Percentiles rank a stretch among this genome's conserved stretches.
These are phyloP conservation scores for Pseudocercospora crystallina DNA, from an alignment of 2,329 filamentous ascomycete species.

Conservation along the genomic window DNA sequence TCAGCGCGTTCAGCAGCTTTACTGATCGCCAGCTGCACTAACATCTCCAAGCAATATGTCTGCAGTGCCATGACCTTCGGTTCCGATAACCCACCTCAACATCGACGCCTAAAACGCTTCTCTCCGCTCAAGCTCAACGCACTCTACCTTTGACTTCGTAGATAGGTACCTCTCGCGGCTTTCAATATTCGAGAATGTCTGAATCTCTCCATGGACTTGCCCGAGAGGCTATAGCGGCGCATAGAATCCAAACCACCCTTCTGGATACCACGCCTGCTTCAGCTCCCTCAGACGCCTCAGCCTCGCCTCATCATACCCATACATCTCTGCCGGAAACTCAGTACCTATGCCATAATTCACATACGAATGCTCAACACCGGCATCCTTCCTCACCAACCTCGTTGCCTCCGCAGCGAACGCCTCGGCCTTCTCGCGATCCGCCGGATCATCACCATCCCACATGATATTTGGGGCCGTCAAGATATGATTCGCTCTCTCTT, in stretches of 20 bases:
- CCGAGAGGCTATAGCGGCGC: neutral
- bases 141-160: too few relatives aligned
- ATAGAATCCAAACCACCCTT: constrained; percentile 4
- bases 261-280: neutral
- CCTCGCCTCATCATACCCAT: neutral
- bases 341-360: constrained; percentile 1
- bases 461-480: neutral
- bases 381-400: neutral
- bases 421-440: neutral
- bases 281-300: neutral
- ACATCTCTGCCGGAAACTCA: constrained; percentile 1
- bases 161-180: too few relatives aligned
- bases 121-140: too few relatives aligned
- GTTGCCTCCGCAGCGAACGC: neutral
- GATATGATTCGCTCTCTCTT: neutral
- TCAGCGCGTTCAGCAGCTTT: neutral
- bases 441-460: neutral
- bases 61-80: too few relatives aligned
- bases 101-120: too few relatives aligned
- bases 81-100: too few relatives aligned
- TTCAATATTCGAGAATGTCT: too few relatives aligned
- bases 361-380: neutral
- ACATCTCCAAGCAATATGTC: too few relatives aligned
- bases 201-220: too few relatives aligned
- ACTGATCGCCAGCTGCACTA: too few relatives aligned